These are phyloP conservation scores for Chrysoporthe deuterocubensis DNA, from an alignment of 2,329 filamentous ascomycete genomes.

Conservation along the genomic window DNA sequence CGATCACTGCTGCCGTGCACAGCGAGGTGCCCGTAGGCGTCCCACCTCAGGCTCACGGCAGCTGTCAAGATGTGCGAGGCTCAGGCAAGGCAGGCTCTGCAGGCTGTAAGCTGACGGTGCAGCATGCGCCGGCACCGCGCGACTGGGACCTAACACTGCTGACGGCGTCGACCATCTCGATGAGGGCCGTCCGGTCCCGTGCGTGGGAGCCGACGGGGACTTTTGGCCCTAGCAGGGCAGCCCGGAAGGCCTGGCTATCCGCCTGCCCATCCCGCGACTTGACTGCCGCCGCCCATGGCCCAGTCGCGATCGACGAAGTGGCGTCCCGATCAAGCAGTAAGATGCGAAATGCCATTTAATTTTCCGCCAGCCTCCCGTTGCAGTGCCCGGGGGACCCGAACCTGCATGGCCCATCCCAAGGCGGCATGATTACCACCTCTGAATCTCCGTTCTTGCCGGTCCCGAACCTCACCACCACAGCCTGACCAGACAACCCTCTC, in stretches of 20 bases:
- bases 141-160: not conserved
- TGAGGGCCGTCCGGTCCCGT: not conserved
- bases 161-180: not conserved
- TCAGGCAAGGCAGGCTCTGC: not conserved
- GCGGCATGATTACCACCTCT: not conserved
- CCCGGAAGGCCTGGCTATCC: not conserved
- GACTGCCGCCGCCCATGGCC: not conserved
- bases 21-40: too few species aligned
- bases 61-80: too few species aligned
- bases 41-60: too few species aligned
- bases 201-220: not conserved
- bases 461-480: not conserved
- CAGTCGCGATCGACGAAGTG: not conserved
- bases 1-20: too few species aligned
- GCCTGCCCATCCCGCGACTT: not conserved
- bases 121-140: conserved; percentile 6
- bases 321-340: not conserved
- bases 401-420: too few species aligned
- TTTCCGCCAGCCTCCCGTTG: not conserved
- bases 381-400: not conserved
- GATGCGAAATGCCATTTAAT: not conserved
- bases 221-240: not conserved
- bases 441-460: not conserved
- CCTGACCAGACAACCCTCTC: not conserved
- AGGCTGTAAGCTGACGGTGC: conserved; percentile 1